These are phyloP conservation scores for Daldinia bambusicola DNA, from an alignment of 495 filamentous ascomycete genomes.

Conservation along the genomic window DNA sequence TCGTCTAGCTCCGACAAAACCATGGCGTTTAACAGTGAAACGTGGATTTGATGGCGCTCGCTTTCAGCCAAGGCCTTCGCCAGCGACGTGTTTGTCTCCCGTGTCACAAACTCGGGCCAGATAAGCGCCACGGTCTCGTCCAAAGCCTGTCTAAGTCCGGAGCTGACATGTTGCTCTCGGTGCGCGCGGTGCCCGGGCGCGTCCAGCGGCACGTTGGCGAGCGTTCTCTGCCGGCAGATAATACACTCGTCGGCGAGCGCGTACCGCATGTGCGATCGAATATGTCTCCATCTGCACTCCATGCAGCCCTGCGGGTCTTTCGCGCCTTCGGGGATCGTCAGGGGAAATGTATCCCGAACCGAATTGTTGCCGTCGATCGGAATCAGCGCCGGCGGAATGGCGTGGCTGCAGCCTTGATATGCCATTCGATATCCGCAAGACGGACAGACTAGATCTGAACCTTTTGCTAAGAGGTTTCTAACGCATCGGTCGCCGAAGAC, in stretches of 20 bases:
- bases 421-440: conserved; percentile 39
- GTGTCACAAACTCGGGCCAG: conserved; percentile 44
- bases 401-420: conserved; percentile 40
- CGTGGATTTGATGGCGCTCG: conserved; percentile 37
- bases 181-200: conserved; percentile 33
- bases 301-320: conserved; percentile 34
- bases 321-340: conserved; percentile 43
- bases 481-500: conserved; percentile 48
- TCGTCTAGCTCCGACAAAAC: conserved; percentile 42
- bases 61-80: conserved; percentile 28
- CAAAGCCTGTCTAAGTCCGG: conserved; percentile 25
- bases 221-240: conserved; percentile 30
- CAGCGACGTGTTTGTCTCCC: conserved; percentile 33
- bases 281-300: conserved; percentile 42
- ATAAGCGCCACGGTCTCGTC: conserved; percentile 34
- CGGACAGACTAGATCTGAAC: conserved; percentile 36
- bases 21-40: conserved; percentile 43
- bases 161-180: conserved; percentile 27
- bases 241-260: conserved; percentile 40
- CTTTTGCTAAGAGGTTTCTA: conserved; percentile 9
- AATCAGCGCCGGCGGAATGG: conserved; percentile 39
- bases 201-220: conserved; percentile 19
- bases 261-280: conserved; percentile 35
- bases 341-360: conserved; percentile 41
- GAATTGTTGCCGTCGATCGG: conserved; percentile 25